phyloP scores from a whole-genome alignment of 2,329 filamentous ascomycete genomes.

The Aspergillus neoniger region DNA sequence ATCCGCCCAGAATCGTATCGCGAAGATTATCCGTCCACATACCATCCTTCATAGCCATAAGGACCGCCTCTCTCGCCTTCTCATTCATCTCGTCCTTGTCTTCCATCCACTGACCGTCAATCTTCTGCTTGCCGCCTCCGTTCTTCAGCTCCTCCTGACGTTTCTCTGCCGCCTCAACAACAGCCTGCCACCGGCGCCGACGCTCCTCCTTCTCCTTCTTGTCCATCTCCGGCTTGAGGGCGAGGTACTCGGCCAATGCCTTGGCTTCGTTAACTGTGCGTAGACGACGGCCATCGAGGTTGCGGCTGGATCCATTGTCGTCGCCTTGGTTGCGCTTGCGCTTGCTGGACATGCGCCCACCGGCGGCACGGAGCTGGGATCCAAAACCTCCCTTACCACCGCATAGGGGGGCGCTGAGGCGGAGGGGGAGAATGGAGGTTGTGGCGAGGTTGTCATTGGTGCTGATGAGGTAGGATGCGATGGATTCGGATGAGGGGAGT shows the following conservation, averaged over 20 bases:
- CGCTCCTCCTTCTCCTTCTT: conserved; percentile 87
- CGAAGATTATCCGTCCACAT: conserved; percentile 47
- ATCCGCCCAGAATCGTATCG: conserved; percentile 37
- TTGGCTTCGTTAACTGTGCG: conserved; percentile 95
- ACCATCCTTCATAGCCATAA: conserved; percentile 69
- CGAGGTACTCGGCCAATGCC: conserved; percentile 88
- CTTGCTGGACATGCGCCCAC: conserved; percentile 95
- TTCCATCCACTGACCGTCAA: conserved; percentile 94
- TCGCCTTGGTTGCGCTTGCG: conserved; percentile 84
- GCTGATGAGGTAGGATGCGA: conserved; percentile 64
- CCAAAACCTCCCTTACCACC: conserved; percentile 98
- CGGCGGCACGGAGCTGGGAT: conserved; percentile 92
- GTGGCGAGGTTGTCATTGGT: conserved; percentile 37
- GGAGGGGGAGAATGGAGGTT: conserved; percentile 77
- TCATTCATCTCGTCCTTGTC: conserved; percentile 88
- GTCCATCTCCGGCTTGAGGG: conserved; percentile 97
- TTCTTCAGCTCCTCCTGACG: conserved; percentile 80
- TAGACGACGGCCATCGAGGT: conserved; percentile 84
- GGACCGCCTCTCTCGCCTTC: conserved; percentile 75
- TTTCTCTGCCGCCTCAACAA: conserved; percentile 80
- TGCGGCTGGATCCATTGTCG: conserved; percentile 86
- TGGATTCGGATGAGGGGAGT: conserved; percentile 49
- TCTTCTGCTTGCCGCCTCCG: conserved; percentile 63
- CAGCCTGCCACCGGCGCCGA: conserved; percentile 77
- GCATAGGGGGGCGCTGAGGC: conserved; percentile 74